Evolutionary conservation across 2,329 filamentous ascomycete species (phyloP).

Genomic region (Phialophora chinensis): DNA sequence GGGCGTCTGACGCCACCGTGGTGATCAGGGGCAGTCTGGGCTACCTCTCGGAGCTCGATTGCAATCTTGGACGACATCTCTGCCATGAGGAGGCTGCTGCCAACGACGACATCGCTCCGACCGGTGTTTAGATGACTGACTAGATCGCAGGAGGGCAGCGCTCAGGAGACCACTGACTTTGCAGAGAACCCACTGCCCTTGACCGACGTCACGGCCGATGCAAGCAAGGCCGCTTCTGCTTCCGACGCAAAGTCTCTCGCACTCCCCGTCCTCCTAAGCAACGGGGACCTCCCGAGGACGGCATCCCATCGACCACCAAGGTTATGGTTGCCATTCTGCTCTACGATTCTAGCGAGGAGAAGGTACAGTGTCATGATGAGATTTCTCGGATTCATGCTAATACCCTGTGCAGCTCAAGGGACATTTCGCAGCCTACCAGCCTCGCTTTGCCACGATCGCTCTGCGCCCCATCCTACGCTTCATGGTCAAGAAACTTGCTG

Average conservation of each 20-base stretch:
- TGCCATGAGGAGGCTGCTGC: too few relatives aligned
- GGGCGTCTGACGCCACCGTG: too few relatives aligned
- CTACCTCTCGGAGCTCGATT: too few relatives aligned
- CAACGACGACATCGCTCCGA: too few relatives aligned
- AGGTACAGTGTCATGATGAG: slow-evolving; percentile 63
- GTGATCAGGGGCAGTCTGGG: too few relatives aligned
- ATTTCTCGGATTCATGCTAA: slow-evolving; percentile 8
- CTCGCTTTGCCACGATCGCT: slow-evolving; percentile 95
- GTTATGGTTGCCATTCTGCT: slow-evolving; percentile 99
- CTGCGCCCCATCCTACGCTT: slow-evolving; percentile 98
- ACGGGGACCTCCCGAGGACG: slow-evolving; percentile 95
- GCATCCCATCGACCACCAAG: slow-evolving; percentile 98
- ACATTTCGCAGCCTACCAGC: slow-evolving; percentile 90
- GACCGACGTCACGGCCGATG: slow-evolving; percentile 63
- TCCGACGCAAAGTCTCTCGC: slow-evolving; percentile 48
- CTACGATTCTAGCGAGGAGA: slow-evolving; percentile 96
- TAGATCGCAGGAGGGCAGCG: slow-evolving; percentile 40
- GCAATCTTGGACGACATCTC: too few relatives aligned
- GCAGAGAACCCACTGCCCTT: slow-evolving; percentile 61
- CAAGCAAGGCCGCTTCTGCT: slow-evolving; percentile 45
- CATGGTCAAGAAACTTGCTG: slow-evolving; percentile 99
- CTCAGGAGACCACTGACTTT: slow-evolving; percentile 51
- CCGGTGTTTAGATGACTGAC: slow-evolving; percentile 16
- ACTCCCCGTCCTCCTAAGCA: slow-evolving; percentile 69
- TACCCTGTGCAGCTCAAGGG: slow-evolving; percentile 78